Base-by-base conservation (phyloP, 2,329 filamentous ascomycete genomes). In the Aureobasidium sp. region DNA sequence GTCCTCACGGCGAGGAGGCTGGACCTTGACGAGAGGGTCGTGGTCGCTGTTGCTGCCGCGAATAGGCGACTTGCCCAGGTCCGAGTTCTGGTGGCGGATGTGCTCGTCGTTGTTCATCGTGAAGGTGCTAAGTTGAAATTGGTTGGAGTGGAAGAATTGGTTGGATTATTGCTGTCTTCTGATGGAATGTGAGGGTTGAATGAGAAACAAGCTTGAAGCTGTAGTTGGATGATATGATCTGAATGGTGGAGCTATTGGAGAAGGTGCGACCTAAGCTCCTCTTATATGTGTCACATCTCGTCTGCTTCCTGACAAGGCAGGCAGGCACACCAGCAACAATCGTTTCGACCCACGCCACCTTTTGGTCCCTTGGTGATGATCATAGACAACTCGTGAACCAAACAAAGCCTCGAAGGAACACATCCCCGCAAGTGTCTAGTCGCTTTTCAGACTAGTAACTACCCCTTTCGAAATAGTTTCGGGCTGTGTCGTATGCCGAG, bases 1-100 rank as follows among this genome's bases (percentile, higher is more conserved):
- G 71, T 97, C 93, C 68, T 91, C 89, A 69, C 87, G 82, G 64
- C 85, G 84, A 17, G 93, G 90, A 25, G 90, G 92, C 71, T 92
- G 84, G 52, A 97, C 91, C 62, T 80, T 79, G 67, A 81, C 68
- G 37, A 66, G 61, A 27, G 63, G 61, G 14, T 58, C 49, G 55
- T 63, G 66, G 64, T 66, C 67, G 62, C 67, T 67, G 39, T 70
- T 36, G 22, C 70, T 41, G 5, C 47, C 47, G 15, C 57, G 57
- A 7, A 51, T 5, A 25, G 57, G 45, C 37, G 45, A 69, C 69
- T 78, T 78, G 69, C 76, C 73, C 65, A 44, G 11, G 36, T 52
- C 57, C 1, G 57, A 51, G 36, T 58, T 47, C 39, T 56, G 39
- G 27, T 56, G 31, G 42, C 31, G 55, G 31, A 45, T 48, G 7